Evolutionary conservation across 2,329 filamentous ascomycete species (phyloP), one percentile per base, ranked within the genome.

Genomic region (Phialophora tarda): DNA sequence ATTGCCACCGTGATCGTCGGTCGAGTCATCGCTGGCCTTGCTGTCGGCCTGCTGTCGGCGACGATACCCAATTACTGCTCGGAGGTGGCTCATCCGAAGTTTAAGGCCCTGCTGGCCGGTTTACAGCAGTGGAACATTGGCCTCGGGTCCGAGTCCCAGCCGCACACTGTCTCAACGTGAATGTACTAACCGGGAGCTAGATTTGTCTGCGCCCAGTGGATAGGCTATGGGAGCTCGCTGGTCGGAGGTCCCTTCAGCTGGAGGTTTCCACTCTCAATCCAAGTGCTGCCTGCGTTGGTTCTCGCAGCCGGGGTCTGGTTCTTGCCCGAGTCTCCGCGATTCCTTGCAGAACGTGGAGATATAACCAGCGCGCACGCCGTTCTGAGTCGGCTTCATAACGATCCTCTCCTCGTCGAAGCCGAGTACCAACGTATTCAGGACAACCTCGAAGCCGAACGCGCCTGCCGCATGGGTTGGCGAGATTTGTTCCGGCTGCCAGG

Each of bases 1-100:
- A 73, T 80, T 62, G 75, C 75, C 21, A 83, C 83, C 79, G 73
- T 85, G 11, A 82, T 84, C 44, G 73, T 78, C n/a, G 83, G 82
- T 6, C 80, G 83, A 62, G 80, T 82, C 68, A 80, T 84, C 66
- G 82, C 81, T 11, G 83, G 83, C 4, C 62, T 83, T 12, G 82
- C 82, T 1, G 77, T 84, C n/a, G 83, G 83, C 2, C 74, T 82
- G 58, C 77, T 83, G 71, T 82, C 81, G 1, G 77, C 79, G 34
- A 81, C 79, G 0, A 78, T 83, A 24, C 82, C 82, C 2, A 78
- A 83, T 55, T 83, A 83, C 69, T 80, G 79, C 62, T 80, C 75
- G 24, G 80, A 82, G 69, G 66, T 82, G 17, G 78, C 80, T 5
- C 77, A 74, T 47, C 73, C 79, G 3, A 74, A 73, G 5, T 77